Percentiles rank a stretch among this genome's conserved stretches.
Evolutionary conservation across 2,329 filamentous ascomycete species (phyloP).

Genomic region (Fusarium verrucosum): DNA sequence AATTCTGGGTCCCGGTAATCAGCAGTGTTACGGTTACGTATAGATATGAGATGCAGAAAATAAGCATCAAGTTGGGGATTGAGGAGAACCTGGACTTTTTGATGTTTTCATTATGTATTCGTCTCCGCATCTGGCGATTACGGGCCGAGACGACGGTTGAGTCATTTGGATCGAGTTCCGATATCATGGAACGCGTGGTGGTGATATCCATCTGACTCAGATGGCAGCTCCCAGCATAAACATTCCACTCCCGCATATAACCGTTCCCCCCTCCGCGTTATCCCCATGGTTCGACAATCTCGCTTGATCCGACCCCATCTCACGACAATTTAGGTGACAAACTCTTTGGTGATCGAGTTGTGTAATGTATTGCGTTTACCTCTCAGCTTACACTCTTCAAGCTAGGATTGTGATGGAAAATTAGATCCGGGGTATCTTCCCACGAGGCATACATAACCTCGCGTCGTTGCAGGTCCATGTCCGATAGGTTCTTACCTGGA

Average conservation of each 20-base stretch:
- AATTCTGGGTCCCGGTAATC: not conserved
- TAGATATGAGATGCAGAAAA: constrained; percentile 11
- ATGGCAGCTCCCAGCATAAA: not conserved
- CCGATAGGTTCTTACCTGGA: constrained; percentile 3
- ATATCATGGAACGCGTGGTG: not conserved
- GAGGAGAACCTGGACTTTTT: constrained; percentile 29
- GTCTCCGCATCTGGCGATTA: constrained; percentile 19
- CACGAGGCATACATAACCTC: constrained; percentile 23
- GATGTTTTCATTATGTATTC: constrained; percentile 27
- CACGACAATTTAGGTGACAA: constrained; percentile 15
- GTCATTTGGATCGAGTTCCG: not conserved
- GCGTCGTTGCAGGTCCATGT: not conserved
- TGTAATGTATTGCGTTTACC: constrained; percentile 18
- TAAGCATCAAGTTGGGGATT: constrained; percentile 24
- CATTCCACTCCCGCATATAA: not conserved
- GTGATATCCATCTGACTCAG: not conserved
- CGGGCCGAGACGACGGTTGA: constrained; percentile 12
- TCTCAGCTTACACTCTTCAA: not conserved
- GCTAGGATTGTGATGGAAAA: constrained; percentile 18
- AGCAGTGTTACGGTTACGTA: constrained; percentile 21
- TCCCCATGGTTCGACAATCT: constrained; percentile 38
- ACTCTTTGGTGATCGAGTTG: constrained; percentile 27
- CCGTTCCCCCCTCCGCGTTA: constrained; percentile 11
- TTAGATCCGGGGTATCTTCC: constrained; percentile 33
- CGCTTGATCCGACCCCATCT: constrained; percentile 22